phyloP scores from a whole-genome alignment of 2,329 filamentous ascomycete species.

The Neoarthrinium moseri region DNA sequence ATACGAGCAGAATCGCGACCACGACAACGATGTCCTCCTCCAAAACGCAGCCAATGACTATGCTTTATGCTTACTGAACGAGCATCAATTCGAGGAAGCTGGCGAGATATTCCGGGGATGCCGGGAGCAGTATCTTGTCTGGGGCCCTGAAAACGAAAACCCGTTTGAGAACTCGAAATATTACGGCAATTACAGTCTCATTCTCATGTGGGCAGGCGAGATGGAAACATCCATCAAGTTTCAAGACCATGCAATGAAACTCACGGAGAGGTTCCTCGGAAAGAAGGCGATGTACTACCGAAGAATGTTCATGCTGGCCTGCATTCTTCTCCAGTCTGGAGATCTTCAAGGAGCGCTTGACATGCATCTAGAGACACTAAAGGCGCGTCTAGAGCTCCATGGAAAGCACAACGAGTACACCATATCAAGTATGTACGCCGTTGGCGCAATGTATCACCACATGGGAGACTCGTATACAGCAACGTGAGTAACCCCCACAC shows the following conservation, averaged over 20 bases:
- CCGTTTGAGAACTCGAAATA: conserved; percentile 21
- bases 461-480: conserved; percentile 6
- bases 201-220: conserved; percentile 12
- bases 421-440: conserved; percentile 12
- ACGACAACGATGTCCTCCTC: conserved; percentile 14
- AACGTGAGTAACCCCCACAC: conserved; percentile 7
- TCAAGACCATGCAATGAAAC: neutral
- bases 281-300: conserved; percentile 9
- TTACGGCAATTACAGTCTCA: conserved; percentile 14
- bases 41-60: conserved; percentile 18
- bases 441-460: conserved; percentile 10
- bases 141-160: conserved; percentile 14
- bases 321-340: conserved; percentile 8
- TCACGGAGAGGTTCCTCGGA: conserved; percentile 1
- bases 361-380: conserved; percentile 9
- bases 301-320: conserved; percentile 12
- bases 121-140: conserved; percentile 11
- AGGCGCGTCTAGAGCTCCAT: conserved; percentile 5
- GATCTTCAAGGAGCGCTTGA: conserved; percentile 9
- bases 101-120: conserved; percentile 12
- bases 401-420: conserved; percentile 11
- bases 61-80: conserved; percentile 14
- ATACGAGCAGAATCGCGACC: conserved; percentile 3
- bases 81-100: conserved; percentile 16
- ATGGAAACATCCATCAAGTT: neutral